Base-by-base conservation (phyloP, 805 yeast species). In the Ogataea neopini region DNA sequence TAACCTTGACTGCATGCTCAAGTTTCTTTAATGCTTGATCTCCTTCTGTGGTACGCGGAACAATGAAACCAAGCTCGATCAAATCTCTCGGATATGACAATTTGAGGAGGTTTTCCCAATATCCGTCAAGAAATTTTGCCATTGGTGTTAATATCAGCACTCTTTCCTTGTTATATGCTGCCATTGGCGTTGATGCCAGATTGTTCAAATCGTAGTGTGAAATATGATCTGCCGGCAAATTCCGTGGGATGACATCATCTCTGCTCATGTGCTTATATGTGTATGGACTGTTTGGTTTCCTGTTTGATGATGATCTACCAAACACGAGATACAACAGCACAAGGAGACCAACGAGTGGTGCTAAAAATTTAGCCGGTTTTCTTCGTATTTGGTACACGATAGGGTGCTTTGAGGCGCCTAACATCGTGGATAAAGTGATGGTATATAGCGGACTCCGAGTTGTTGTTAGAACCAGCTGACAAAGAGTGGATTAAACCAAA, bases 61-160 rank as follows among this genome's bases (percentile, higher is more conserved):
- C 76, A 43, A 94, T 92, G 64, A 94, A 91, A 0, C 98, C 99
- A 44, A 94, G 74, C 58, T 91, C 95, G 43, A 92, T 76, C 52
- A 87, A 76, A 43, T 81, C 83, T 66, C 92, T 86, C 45, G 97
- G 97, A 66, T 94, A 94, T 17, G 82, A 72, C 58, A 94, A 70
- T 55, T 75, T 75, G 50, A 86, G 67, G 50, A 94, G 69, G 66
- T 94, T 94, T 32, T 79, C 79, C 98, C 98, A 94, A 71, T 90
- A 94, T 54, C 80, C 85, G 26, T 83, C 81, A 64, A 87, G 83
- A 64, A 94, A 94, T 54, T 83, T 79, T 37, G 96, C 85, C 80
- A 94, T 83, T 30, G 99, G 99, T 1, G 97, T 83, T 62, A 94
- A 75, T 48, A 94, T 81, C 63, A 94, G 74, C 17, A 94, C 88